Percentiles rank a stretch among this genome's conserved stretches.
These are phyloP conservation scores for Stachybotrys chlorohalonatus DNA, from an alignment of 2,329 filamentous ascomycete genomes.

Conservation along the genomic window DNA sequence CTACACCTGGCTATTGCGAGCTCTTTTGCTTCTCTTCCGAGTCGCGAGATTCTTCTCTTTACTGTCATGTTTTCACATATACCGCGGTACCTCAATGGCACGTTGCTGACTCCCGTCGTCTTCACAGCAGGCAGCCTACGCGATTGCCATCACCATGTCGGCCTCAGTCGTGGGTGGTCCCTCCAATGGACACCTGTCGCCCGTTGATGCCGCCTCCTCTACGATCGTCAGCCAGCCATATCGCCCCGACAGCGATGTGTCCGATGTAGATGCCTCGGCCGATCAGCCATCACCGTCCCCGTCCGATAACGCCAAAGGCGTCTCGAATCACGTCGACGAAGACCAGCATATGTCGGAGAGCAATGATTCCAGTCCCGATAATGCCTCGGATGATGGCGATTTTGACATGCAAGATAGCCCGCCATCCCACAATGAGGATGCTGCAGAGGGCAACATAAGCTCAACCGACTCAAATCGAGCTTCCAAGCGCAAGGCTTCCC, in stretches of 20 bases:
- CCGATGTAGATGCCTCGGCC: slow-evolving; percentile 55
- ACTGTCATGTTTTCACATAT: slow-evolving; percentile 10
- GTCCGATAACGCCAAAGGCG: slow-evolving; percentile 32
- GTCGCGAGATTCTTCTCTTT: slow-evolving; percentile 18
- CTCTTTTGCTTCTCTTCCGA: slow-evolving; percentile 9
- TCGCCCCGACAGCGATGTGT: slow-evolving; percentile 60
- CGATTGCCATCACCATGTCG: slow-evolving; percentile 55
- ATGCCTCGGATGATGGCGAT: slow-evolving; percentile 60
- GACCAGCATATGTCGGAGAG: slow-evolving; percentile 33
- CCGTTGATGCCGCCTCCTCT: slow-evolving; percentile 35
- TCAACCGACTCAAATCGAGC: slow-evolving; percentile 63
- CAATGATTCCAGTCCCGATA: slow-evolving; percentile 40
- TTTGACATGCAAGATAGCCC: slow-evolving; percentile 63
- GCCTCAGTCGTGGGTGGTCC: slow-evolving; percentile 51
- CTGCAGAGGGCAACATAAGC: slow-evolving; percentile 49
- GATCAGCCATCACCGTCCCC: slow-evolving; percentile 33
- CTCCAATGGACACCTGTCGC: slow-evolving; percentile 57
- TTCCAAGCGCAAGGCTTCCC: slow-evolving; percentile 61
- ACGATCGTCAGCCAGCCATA: slow-evolving; percentile 25
- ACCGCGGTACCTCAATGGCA: slow-evolving; percentile 5
- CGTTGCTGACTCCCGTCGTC: slow-evolving; percentile 24
- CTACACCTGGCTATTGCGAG: slow-evolving; percentile 10
- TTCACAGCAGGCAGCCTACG: slow-evolving; percentile 42
- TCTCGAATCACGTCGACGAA: slow-evolving; percentile 28
- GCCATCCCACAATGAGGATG: slow-evolving; percentile 33